Conservation (phyloP, 495 filamentous ascomycete genomes). For the Bathelium albidoporum region DNA sequence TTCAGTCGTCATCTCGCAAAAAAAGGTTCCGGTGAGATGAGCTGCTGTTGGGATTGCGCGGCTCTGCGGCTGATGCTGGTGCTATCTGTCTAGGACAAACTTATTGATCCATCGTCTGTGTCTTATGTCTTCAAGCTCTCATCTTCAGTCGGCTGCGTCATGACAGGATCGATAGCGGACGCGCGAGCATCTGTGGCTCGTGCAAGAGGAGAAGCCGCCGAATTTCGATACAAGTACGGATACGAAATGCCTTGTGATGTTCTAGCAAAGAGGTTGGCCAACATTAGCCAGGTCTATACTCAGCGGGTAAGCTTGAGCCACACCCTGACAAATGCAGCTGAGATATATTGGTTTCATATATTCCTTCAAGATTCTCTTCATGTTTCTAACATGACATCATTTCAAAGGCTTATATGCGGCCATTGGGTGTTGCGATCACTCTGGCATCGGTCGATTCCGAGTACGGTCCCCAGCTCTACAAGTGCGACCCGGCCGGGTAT, state of each 20-base stretch:
- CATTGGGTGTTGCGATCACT: constrained; percentile 87
- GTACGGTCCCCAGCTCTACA: constrained; percentile 92
- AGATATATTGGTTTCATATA: neutral
- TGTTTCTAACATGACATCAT: constrained; percentile 14
- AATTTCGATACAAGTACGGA: constrained; percentile 96
- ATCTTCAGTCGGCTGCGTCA: constrained; percentile 91
- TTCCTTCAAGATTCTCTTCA: neutral
- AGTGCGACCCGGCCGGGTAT: constrained; percentile 96
- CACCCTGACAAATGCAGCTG: neutral
- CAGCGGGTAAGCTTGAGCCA: constrained; percentile 58
- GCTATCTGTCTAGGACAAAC: constrained; percentile 63
- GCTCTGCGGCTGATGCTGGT: constrained; percentile 5
- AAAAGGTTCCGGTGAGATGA: constrained; percentile 89
- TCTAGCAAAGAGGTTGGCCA: constrained; percentile 88
- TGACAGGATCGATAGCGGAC: constrained; percentile 98
- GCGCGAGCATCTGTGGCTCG: constrained; percentile 83
- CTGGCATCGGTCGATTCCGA: constrained; percentile 89
- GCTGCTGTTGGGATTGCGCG: neutral
- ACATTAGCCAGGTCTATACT: constrained; percentile 98
- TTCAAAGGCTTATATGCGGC: constrained; percentile 88
- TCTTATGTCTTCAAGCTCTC: constrained; percentile 96
- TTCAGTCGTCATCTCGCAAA: constrained; percentile 94
- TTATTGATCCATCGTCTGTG: constrained; percentile 94
- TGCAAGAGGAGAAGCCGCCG: constrained; percentile 88
- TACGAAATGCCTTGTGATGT: constrained; percentile 99